Conservation (phyloP, 2,329 filamentous ascomycete genomes). For the Fusarium caatingaense region DNA sequence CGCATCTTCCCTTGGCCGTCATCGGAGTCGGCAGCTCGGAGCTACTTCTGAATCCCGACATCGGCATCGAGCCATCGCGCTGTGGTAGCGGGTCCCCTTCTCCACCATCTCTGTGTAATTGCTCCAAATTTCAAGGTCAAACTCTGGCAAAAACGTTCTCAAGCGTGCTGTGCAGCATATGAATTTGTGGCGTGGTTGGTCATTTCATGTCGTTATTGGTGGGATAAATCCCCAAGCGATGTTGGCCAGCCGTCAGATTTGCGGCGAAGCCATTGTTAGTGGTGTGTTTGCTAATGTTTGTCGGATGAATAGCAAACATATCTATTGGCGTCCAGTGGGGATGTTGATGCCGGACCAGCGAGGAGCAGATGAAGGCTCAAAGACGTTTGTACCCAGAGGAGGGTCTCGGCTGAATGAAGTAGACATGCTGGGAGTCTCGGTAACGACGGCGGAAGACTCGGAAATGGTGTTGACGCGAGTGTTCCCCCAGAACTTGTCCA, state of each 20-base stretch:
- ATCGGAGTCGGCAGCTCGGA: background rate
- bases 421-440: slow-evolving; percentile 6
- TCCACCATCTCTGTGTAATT: background rate
- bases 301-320: background rate
- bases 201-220: slow-evolving; percentile 5
- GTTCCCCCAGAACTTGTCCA: slow-evolving; percentile 39
- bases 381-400: slow-evolving; percentile 38
- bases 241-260: background rate
- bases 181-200: background rate
- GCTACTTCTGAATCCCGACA: background rate
- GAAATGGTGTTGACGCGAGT: slow-evolving; percentile 8
- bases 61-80: background rate
- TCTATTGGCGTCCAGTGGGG: slow-evolving; percentile 15
- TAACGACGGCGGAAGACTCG: slow-evolving; percentile 4
- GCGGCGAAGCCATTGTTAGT: background rate
- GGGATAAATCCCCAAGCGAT: slow-evolving; percentile 3
- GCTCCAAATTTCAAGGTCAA: slow-evolving; percentile 3
- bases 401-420: slow-evolving; percentile 33
- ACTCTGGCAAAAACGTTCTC: background rate
- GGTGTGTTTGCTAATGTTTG: background rate
- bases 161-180: background rate
- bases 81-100: background rate
- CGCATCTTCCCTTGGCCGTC: background rate
- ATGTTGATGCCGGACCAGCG: slow-evolving; percentile 37
- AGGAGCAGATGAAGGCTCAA: slow-evolving; percentile 38